These are phyloP conservation scores for Cardamine occulta DNA, from an alignment of 345 rosid species.

Conservation along the genomic window DNA sequence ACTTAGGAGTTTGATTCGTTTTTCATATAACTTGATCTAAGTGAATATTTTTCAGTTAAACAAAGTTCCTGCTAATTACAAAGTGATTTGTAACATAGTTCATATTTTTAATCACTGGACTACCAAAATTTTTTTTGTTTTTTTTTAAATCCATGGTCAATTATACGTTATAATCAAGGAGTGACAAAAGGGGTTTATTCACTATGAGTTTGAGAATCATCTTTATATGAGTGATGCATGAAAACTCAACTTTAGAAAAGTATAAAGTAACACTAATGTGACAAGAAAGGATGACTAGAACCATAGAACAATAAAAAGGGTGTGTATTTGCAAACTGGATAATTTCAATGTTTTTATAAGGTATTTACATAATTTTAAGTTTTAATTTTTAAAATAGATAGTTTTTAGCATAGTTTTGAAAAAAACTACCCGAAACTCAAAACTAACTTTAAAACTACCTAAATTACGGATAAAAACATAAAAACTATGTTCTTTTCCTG, in stretches of 20 bases:
- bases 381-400: too few relatives aligned
- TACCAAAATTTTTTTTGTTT: not conserved
- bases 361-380: too few relatives aligned
- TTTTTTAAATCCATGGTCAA: not conserved
- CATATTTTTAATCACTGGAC: not conserved
- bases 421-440: too few relatives aligned
- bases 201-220: conserved; percentile 21
- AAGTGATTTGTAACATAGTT: not conserved
- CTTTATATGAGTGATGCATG: not conserved
- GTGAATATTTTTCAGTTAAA: not conserved
- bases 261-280: conserved; percentile 1
- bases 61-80: not conserved
- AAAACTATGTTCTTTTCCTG: too few relatives aligned
- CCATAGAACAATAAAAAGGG: too few relatives aligned
- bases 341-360: too few relatives aligned
- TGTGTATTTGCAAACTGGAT: too few relatives aligned
- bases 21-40: not conserved
- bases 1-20: not conserved
- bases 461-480: too few relatives aligned
- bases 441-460: too few relatives aligned
- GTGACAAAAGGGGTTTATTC: not conserved
- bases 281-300: conserved; percentile 28
- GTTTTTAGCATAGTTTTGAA: too few relatives aligned
- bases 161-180: not conserved
- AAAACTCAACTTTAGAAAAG: conserved; percentile 20